These are phyloP conservation scores for Starmerella kuoi DNA, from an alignment of 805 yeast genomes.

Conservation along the genomic window DNA sequence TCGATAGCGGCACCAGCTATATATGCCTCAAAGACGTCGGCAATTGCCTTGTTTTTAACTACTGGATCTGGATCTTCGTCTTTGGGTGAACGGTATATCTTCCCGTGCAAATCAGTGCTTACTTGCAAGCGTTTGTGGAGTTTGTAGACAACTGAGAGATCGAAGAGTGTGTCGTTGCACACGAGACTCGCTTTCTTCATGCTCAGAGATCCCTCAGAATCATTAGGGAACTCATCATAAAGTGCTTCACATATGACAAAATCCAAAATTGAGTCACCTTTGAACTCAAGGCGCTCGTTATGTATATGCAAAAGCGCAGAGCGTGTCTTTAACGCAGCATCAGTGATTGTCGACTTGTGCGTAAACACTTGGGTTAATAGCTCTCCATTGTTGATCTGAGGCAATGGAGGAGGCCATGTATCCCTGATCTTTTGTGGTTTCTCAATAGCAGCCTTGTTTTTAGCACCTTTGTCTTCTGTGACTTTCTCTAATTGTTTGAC, in stretches of 20 bases:
- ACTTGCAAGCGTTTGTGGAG: constrained; percentile 33
- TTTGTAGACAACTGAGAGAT: constrained; percentile 59
- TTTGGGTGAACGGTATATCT: constrained; percentile 1
- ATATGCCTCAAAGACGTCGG: constrained; percentile 91
- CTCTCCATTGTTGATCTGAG: constrained; percentile 47
- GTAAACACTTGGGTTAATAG: constrained; percentile 62
- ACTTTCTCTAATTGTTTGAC: neutral
- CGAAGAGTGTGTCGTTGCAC: constrained; percentile 56
- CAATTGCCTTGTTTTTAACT: constrained; percentile 45
- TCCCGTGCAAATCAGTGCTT: constrained; percentile 12
- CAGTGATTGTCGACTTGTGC: constrained; percentile 49
- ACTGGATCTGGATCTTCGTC: constrained; percentile 9
- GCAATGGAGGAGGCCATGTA: constrained; percentile 55
- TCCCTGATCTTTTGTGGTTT: neutral
- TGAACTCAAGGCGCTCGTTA: constrained; percentile 78
- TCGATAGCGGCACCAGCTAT: constrained; percentile 57
- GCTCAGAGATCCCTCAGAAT: constrained; percentile 72
- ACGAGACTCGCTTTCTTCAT: constrained; percentile 57
- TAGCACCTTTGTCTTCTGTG: neutral
- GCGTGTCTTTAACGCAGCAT: constrained; percentile 44
- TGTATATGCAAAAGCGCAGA: constrained; percentile 49
- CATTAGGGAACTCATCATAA: constrained; percentile 52
- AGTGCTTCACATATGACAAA: constrained; percentile 57
- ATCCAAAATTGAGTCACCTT: constrained; percentile 80
- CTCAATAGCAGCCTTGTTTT: neutral